phyloP scores from a whole-genome alignment of 148 eudicot species.

The Rhododendron griersonianum region DNA sequence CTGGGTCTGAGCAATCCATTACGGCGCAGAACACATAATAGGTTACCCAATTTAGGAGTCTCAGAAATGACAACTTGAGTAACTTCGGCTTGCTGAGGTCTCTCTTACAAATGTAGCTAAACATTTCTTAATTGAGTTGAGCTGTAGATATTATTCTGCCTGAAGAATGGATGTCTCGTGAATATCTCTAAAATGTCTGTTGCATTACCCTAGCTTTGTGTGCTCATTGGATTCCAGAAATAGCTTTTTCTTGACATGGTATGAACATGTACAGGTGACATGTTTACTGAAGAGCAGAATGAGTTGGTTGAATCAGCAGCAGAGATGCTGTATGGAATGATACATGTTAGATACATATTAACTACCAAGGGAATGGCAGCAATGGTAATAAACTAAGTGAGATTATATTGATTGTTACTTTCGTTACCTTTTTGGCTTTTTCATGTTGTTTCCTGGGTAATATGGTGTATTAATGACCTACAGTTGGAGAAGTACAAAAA shows the following conservation, averaged over 20 bases:
- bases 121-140: neutral
- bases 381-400: slow-evolving; percentile 50
- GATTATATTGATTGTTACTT: neutral
- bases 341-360: slow-evolving; percentile 90
- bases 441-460: neutral
- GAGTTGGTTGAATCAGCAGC: slow-evolving; percentile 97
- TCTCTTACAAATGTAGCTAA: neutral
- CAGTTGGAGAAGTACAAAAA: slow-evolving; percentile 67
- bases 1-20: neutral
- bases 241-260: neutral
- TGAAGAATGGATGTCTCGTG: neutral
- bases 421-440: neutral
- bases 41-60: neutral
- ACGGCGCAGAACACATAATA: neutral
- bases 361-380: slow-evolving; percentile 95
- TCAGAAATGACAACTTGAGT: neutral
- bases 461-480: neutral
- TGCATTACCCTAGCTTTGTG: neutral
- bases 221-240: neutral
- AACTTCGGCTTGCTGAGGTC: neutral
- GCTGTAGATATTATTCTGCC: neutral
- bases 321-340: slow-evolving; percentile 93
- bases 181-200: neutral
- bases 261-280: slow-evolving; percentile 55
- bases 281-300: slow-evolving; percentile 93